Percentiles rank a stretch among this genome's conserved stretches.
phyloP scores from a whole-genome alignment of 2,329 filamentous ascomycete genomes.

The Venturiaceae sp. region DNA sequence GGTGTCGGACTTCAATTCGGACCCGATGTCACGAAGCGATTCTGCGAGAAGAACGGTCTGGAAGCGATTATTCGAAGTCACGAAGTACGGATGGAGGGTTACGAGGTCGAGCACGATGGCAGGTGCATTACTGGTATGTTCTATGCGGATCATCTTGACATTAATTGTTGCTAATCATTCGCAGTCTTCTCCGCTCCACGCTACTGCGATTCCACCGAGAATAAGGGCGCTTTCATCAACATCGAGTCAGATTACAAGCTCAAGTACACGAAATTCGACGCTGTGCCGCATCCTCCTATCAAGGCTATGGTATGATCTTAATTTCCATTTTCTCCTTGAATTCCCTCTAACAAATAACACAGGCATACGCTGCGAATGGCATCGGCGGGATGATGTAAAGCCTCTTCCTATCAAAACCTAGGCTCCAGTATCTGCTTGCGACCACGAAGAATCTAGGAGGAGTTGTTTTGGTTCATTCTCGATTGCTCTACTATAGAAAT shows the following conservation, averaged over 20 bases:
- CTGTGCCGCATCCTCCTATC: conserved; percentile 91
- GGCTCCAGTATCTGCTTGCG: too few relatives aligned
- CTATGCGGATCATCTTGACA: background rate
- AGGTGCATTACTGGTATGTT: conserved; percentile 79
- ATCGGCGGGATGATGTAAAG: conserved; percentile 63
- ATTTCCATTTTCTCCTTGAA: background rate
- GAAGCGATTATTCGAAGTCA: conserved; percentile 95
- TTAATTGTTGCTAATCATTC: background rate
- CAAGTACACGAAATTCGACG: conserved; percentile 86
- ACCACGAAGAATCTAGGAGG: too few relatives aligned
- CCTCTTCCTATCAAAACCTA: background rate
- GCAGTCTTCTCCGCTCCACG: conserved; percentile 91
- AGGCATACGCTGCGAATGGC: conserved; percentile 69
- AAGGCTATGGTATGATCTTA: conserved; percentile 59
- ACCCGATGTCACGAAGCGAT: conserved; percentile 88
- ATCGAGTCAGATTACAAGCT: conserved; percentile 87
- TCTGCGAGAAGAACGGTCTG: conserved; percentile 92
- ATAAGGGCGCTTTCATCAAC: conserved; percentile 98
- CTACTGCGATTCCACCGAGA: conserved; percentile 97
- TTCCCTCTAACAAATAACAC: background rate
- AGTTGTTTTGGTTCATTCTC: too few relatives aligned
- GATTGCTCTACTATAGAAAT: too few relatives aligned
- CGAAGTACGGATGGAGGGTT: conserved; percentile 98
- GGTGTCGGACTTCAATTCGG: conserved; percentile 96
- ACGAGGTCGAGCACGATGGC: conserved; percentile 93